phyloP scores from a whole-genome alignment of 1,139 yeast species.

The Candida gigantensis region DNA sequence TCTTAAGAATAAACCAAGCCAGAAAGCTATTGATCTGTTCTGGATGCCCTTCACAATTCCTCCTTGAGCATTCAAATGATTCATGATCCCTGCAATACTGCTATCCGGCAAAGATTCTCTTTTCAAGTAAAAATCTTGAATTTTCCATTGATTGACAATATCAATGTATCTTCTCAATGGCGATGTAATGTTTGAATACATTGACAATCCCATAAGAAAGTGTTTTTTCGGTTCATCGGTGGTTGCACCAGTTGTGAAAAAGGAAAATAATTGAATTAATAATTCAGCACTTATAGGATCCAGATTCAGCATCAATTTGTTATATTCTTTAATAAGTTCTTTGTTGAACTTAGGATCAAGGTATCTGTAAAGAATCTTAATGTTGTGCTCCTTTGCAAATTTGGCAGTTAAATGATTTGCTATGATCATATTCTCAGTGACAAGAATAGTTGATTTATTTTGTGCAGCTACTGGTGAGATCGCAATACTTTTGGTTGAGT shows the following conservation, averaged over 20 bases:
- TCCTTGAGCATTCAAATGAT: constrained; percentile 11
- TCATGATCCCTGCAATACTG: constrained; percentile 7
- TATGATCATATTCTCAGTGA: constrained; percentile 79
- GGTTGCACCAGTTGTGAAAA: constrained; percentile 30
- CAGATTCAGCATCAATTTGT: constrained; percentile 28
- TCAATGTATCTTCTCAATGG: constrained; percentile 90
- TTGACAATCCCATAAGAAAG: constrained; percentile 60
- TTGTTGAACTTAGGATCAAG: constrained; percentile 33
- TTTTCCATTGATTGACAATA: constrained; percentile 68
- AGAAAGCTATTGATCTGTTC: constrained; percentile 31
- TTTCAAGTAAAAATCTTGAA: constrained; percentile 28
- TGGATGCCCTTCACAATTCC: constrained; percentile 26
- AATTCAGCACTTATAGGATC: constrained; percentile 23
- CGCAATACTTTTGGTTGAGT: constrained; percentile 4
- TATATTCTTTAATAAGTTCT: constrained; percentile 42
- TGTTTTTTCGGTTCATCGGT: constrained; percentile 48
- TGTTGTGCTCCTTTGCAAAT: constrained; percentile 43
- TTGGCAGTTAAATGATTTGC: constrained; percentile 68
- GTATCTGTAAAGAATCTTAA: constrained; percentile 59
- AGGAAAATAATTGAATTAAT: constrained; percentile 15
- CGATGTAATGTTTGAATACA: constrained; percentile 80
- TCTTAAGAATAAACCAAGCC: constrained; percentile 41
- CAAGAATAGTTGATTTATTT: constrained; percentile 37
- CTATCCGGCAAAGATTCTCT: constrained; percentile 8
- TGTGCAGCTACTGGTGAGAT: not conserved